Evolutionary conservation across 176 grass and related monocot genomes (phyloP).

Genomic region (Canna indica): DNA sequence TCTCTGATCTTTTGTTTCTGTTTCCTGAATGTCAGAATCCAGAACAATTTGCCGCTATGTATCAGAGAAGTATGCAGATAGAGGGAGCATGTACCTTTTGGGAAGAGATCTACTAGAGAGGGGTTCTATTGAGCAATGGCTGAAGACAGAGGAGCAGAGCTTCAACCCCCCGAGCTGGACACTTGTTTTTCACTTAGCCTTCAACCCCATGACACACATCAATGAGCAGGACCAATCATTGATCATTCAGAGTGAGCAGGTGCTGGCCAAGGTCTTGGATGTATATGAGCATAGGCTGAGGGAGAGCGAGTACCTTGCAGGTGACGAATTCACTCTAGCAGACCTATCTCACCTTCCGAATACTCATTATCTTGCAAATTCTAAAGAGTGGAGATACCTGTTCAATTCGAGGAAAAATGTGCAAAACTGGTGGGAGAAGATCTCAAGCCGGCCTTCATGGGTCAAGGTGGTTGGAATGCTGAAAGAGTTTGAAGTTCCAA

Average conservation of each 20-base stretch:
- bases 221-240: not conserved
- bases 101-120: conserved; percentile 72
- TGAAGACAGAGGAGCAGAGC: conserved; percentile 69
- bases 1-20: too few species aligned
- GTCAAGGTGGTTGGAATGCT: conserved; percentile 29
- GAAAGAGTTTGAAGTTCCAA: conserved; percentile 10
- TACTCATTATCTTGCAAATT: conserved; percentile 46
- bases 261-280: conserved; percentile 28
- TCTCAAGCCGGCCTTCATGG: conserved; percentile 48
- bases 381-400: conserved; percentile 41
- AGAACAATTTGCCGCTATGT: conserved; percentile 75
- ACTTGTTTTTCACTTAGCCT: conserved; percentile 72
- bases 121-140: conserved; percentile 89
- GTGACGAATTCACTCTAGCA: conserved; percentile 52
- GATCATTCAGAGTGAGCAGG: conserved; percentile 15
- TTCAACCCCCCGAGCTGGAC: conserved; percentile 80
- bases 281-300: conserved; percentile 47
- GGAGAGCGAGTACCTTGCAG: conserved; percentile 34
- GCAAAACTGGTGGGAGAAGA: conserved; percentile 65
- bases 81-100: conserved; percentile 46
- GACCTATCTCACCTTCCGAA: conserved; percentile 40
- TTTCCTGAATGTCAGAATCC: conserved; percentile 46
- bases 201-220: conserved; percentile 5
- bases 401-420: conserved; percentile 76
- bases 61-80: conserved; percentile 48